A percentile compares a stretch with the other conserved stretches of the same genome.
Conservation (phyloP, 352 stramenopile species). For the Blastocystis sp. region DNA sequence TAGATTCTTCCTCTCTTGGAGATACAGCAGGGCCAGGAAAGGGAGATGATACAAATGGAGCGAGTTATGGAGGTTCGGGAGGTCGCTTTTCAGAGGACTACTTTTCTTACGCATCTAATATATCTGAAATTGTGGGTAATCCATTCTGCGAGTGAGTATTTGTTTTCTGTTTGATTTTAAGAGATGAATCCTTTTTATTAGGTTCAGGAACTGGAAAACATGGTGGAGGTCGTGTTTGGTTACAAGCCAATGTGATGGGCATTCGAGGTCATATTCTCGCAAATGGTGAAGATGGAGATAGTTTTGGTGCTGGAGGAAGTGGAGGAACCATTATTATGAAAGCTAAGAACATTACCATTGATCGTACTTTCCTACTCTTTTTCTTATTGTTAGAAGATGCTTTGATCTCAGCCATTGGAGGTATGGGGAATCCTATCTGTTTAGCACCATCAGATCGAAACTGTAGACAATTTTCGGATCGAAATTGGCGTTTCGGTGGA, state of each 20-base stretch:
- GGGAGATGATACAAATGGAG: conserved; percentile 11
- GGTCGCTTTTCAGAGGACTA: neutral
- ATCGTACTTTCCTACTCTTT: neutral
- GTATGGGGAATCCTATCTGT: neutral
- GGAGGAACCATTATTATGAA: neutral
- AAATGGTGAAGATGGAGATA: conserved; percentile 12
- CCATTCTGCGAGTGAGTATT: neutral
- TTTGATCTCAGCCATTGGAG: neutral
- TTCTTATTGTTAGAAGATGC: neutral
- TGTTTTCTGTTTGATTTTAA: neutral
- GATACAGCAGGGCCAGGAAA: conserved; percentile 8
- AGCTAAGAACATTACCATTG: neutral
- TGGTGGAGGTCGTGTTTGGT: conserved; percentile 4
- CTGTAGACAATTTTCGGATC: neutral
- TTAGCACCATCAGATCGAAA: too few relatives aligned
- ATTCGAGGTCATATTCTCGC: neutral
- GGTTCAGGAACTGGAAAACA: conserved; percentile 4
- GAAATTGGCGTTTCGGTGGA: neutral
- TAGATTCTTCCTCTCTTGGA: neutral
- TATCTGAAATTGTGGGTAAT: neutral
- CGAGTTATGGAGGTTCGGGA: conserved; percentile 15
- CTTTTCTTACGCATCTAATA: neutral
- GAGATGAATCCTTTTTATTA: neutral
- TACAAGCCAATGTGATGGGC: neutral
- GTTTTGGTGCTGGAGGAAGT: neutral